Evolutionary conservation across 305 asterid species (phyloP).

Genomic region (Andrographis paniculata): DNA sequence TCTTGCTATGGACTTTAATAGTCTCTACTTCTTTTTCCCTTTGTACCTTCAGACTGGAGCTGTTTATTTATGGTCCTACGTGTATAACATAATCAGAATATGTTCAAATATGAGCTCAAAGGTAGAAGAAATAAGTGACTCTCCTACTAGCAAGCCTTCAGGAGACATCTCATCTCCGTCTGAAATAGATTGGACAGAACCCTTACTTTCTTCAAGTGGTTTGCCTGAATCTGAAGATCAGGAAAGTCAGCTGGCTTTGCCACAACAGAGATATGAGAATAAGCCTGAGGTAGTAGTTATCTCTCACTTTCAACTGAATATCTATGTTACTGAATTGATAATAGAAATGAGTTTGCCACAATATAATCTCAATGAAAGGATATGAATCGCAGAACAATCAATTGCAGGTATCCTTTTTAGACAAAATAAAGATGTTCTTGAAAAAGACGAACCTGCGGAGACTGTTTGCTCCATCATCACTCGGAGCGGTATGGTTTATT

Average conservation of each 20-base stretch:
- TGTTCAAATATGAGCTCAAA: conserved; percentile 41
- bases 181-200: conserved; percentile 32
- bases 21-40: conserved; percentile 7
- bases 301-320: not conserved
- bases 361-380: no score
- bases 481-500: conserved; percentile 57
- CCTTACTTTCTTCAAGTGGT: conserved; percentile 43
- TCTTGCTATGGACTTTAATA: no score
- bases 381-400: not conserved
- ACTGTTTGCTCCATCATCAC: conserved; percentile 77
- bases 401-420: conserved; percentile 34
- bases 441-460: conserved; percentile 61
- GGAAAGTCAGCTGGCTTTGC: conserved; percentile 29
- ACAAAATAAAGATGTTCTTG: conserved; percentile 30
- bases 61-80: conserved; percentile 72
- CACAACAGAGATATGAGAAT: conserved; percentile 28
- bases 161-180: conserved; percentile 29
- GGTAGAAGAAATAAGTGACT: conserved; percentile 43
- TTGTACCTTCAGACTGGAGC: conserved; percentile 55
- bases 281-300: no score
- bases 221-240: conserved; percentile 22
- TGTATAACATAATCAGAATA: conserved; percentile 58
- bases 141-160: conserved; percentile 28
- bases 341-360: not conserved
- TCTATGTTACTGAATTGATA: not conserved